Conservation (phyloP, 768 basidiomycete genomes). For the Austroboletus eburneus region DNA sequence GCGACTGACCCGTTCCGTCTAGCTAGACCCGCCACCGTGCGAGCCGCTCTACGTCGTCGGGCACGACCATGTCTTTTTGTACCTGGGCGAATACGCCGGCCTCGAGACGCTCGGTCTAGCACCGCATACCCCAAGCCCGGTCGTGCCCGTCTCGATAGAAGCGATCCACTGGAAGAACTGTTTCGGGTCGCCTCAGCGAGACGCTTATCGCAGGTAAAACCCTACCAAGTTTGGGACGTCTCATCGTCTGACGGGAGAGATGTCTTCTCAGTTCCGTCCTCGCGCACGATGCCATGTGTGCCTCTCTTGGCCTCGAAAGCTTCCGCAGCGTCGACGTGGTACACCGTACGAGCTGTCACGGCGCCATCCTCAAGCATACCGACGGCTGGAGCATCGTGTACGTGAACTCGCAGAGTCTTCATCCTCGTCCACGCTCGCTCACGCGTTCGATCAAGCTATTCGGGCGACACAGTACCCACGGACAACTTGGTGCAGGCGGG, state of each 20-base stretch:
- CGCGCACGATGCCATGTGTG: conserved; percentile 44
- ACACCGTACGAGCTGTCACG: conserved; percentile 73
- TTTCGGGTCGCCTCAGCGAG: conserved; percentile 29
- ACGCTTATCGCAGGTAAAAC: conserved; percentile 6
- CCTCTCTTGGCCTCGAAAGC: conserved; percentile 50
- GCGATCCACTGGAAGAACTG: conserved; percentile 45
- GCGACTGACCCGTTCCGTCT: conserved; percentile 1
- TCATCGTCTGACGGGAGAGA: too few species aligned
- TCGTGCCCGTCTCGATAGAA: conserved; percentile 54
- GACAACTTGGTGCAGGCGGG: conserved; percentile 64
- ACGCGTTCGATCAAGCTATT: conserved; percentile 54
- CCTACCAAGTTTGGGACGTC: too few species aligned
- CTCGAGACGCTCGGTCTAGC: conserved; percentile 69
- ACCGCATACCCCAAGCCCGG: conserved; percentile 43
- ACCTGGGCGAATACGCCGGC: conserved; percentile 68
- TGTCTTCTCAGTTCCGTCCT: conserved; percentile 37
- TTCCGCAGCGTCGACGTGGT: conserved; percentile 68
- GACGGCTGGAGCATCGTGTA: conserved; percentile 51
- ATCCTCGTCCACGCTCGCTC: not conserved
- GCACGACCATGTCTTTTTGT: conserved; percentile 50
- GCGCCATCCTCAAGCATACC: conserved; percentile 58
- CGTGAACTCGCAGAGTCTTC: conserved; percentile 8
- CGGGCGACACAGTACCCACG: conserved; percentile 85
- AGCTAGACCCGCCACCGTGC: conserved; percentile 64
- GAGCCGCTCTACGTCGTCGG: conserved; percentile 69